These are phyloP conservation scores for Plenodomus lindquistii DNA, from an alignment of 2,329 filamentous ascomycete species.

Conservation along the genomic window DNA sequence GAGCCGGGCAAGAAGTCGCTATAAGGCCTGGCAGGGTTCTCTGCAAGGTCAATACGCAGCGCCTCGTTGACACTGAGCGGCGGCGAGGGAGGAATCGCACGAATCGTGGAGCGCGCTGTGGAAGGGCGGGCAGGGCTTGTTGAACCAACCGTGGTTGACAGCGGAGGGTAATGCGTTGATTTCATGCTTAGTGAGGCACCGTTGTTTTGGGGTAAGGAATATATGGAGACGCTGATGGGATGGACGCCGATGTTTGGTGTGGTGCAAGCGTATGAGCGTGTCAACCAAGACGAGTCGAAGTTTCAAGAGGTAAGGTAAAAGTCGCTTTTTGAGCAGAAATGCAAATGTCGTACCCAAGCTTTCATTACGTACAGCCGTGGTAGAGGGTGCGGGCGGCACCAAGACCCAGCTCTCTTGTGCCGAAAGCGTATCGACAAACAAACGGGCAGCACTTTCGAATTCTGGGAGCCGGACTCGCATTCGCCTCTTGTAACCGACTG, in stretches of 20 bases:
- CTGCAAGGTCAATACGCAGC: conserved; percentile 3
- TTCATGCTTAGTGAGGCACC: not conserved
- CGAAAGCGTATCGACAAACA: no score
- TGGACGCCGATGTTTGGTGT: not conserved
- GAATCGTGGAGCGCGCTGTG: conserved; percentile 31
- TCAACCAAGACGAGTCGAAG: no score
- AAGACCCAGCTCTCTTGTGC: no score
- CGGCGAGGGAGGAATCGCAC: conserved; percentile 33
- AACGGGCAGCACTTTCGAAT: no score
- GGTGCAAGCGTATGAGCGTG: not conserved
- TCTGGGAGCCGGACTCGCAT: no score
- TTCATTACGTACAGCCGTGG: no score
- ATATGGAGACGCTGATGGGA: not conserved
- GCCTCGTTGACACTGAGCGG: conserved; percentile 15
- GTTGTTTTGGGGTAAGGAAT: not conserved
- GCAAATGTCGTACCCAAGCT: no score
- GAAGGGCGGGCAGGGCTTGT: conserved; percentile 19
- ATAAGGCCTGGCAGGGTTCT: not conserved
- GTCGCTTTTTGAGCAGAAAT: no score
- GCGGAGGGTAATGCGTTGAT: conserved; percentile 19
- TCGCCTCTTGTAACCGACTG: no score
- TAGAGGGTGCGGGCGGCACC: no score
- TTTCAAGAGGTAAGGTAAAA: no score
- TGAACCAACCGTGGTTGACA: conserved; percentile 9
- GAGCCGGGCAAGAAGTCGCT: conserved; percentile 1